Base-by-base conservation (phyloP, 2,329 filamentous ascomycete genomes). In the Paraphoma chrysanthemicola region DNA sequence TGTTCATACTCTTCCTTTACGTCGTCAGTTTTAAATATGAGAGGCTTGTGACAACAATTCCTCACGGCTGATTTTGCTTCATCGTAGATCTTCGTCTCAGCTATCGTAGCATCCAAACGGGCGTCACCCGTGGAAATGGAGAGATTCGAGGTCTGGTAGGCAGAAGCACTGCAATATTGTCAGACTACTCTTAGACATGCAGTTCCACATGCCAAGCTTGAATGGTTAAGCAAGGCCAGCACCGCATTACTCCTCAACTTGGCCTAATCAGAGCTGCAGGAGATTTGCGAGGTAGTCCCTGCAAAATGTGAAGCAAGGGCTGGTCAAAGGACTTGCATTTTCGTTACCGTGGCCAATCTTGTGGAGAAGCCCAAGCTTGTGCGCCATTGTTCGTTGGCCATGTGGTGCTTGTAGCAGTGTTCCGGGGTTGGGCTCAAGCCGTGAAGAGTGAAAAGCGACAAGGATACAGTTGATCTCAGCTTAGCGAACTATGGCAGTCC, bases 41-140 rank as follows among this genome's bases (percentile, higher is more conserved):
- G 23, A 23, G 23, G 23, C 23, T 23, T 23, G 23, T 23, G 23
- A 23, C 23, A 23, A 23, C 4, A 36, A 39, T 2, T 44, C 53
- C 60, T 70, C 82, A 90, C 90, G 69, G 82, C 77, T 36, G 86
- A 87, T 23, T 77, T 66, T 10, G 88, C 86, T 42, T 78, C 77
- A 43, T 85, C 81, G 64, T 87, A 90, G 11, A 88, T 86, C 10
- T 84, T 81, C 44, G 84, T 85, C 75, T 96, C 93, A 41, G 87
- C 78, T 45, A 82, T 75, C 68, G 89, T 89, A 17, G 91, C 91
- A 60, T 85, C 79, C 33, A 80, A 76, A 52, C 82, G 82, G 30
- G 82, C 83, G 58, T 84, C 82, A 30, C 77, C 68, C 51, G 80
- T 75, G 10, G 77, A 77, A 29, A 80, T 76, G 3, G 77, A 73